Conservation (phyloP, 2,329 filamentous ascomycete species). For the Tolypocladium amazonense region DNA sequence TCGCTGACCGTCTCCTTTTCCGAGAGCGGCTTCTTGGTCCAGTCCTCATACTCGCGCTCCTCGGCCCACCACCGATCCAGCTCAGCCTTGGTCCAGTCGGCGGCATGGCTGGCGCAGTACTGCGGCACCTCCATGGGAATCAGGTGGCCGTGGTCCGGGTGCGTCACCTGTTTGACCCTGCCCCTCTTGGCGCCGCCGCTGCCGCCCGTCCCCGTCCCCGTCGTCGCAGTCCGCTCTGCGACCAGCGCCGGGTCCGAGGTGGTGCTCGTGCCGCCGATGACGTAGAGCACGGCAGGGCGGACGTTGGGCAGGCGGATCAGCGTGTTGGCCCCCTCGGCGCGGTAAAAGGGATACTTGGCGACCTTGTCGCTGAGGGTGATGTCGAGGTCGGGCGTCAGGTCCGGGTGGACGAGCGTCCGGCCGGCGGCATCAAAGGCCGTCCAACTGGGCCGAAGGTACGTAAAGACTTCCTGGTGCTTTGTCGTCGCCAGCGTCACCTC, state of each 20-base stretch:
- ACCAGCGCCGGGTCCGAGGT: constrained; percentile 41
- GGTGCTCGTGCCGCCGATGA: constrained; percentile 52
- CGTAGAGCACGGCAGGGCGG: constrained; percentile 55
- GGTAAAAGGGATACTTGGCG: constrained; percentile 49
- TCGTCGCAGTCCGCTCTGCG: constrained; percentile 50
- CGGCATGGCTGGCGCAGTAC: constrained; percentile 51
- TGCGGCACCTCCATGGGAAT: constrained; percentile 71
- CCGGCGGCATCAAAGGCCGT: constrained; percentile 28
- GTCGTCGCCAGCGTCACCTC: constrained; percentile 68
- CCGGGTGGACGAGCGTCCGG: constrained; percentile 25
- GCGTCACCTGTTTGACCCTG: constrained; percentile 52
- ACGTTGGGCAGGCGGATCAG: constrained; percentile 48
- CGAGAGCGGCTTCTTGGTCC: constrained; percentile 34
- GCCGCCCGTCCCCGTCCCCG: constrained; percentile 56
- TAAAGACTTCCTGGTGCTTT: constrained; percentile 72
- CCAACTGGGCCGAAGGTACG: constrained; percentile 55
- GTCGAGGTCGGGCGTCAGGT: constrained; percentile 35
- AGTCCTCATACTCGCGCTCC: constrained; percentile 45
- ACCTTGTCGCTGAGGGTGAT: constrained; percentile 23
- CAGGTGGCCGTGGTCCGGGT: constrained; percentile 63
- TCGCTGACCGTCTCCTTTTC: constrained; percentile 43
- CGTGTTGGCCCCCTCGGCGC: constrained; percentile 49
- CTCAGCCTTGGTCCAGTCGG: constrained; percentile 46
- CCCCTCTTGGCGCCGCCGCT: constrained; percentile 55
- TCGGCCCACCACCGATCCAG: constrained; percentile 45